Base-by-base conservation (phyloP, 345 rosid genomes). In the Boechera divaricarpa region DNA sequence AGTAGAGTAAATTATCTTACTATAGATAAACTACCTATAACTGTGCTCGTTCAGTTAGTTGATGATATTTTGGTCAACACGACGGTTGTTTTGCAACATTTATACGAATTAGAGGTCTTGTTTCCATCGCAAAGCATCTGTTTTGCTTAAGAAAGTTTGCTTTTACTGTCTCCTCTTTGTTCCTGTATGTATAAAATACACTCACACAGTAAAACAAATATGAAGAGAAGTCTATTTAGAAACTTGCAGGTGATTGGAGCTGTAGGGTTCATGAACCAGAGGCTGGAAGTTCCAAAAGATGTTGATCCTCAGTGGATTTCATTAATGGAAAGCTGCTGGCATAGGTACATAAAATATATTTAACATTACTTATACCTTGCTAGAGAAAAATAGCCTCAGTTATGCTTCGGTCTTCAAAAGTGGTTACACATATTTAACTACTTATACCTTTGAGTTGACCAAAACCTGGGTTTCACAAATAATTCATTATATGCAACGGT, bases 251-350 rank as follows among this genome's bases (percentile, higher is more conserved):
- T 94, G 82, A 85, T 94, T 84, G 99, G 94, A 78, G 99, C 99
- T 47, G 99, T 92, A 32, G 99, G 99, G 45, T 94, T 88, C 81
- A 92, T 92, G 96, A 86, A 92, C 82, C 97, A 90, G 77, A 84
- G 94, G 44, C 84, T 92, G 33, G 98, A 94, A 69, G 82, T 92
- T 63, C 98, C 98, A 16, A 82, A 83, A 48, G 89, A 92, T 21
- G 75, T 85, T 54, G 97, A 94, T 82, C 97, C 97, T 66, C 88
- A 81, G 66, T 90, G 93, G 97, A 85, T 89, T 70, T 86, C 97
- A 21, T 58, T 90, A 39, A 90, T 92, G 62, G 92, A 90, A 85
- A 90, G 90, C 83, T 94, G 98, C 82, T 94, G 98, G 96, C 87
- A 85, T 75, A 90, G 92, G 98, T 94, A 49, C 87, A 71, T 74